A percentile compares a stretch with the other conserved stretches of the same genome.
These are phyloP conservation scores for Pseudogymnoascus sp. DNA, from an alignment of 2,329 filamentous ascomycete species.

Conservation along the genomic window DNA sequence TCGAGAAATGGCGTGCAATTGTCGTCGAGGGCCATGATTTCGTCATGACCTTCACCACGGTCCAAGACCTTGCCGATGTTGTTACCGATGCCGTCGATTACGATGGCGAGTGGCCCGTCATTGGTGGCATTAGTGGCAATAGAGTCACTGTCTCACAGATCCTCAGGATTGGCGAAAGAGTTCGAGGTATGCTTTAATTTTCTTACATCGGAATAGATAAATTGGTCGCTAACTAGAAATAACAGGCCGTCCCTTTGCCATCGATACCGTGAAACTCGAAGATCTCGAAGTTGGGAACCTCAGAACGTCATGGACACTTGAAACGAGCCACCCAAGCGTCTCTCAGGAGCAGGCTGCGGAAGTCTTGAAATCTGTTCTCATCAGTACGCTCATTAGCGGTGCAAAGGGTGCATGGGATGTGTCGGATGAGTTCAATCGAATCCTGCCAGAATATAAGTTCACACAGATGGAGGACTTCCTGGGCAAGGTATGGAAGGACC, in stretches of 20 bases:
- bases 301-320: conserved; percentile 35
- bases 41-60: conserved; percentile 37
- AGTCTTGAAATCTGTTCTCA: conserved; percentile 32
- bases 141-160: conserved; percentile 23
- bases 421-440: conserved; percentile 36
- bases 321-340: conserved; percentile 24
- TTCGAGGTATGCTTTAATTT: conserved; percentile 31
- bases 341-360: conserved; percentile 28
- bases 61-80: conserved; percentile 35
- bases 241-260: conserved; percentile 29
- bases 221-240: conserved; percentile 14
- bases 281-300: conserved; percentile 40
- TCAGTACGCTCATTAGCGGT: conserved; percentile 36
- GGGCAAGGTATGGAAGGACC: conserved; percentile 23
- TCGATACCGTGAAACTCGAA: conserved; percentile 38
- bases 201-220: background rate
- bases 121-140: conserved; percentile 27
- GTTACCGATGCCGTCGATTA: conserved; percentile 27
- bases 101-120: conserved; percentile 27
- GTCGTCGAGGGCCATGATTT: conserved; percentile 35
- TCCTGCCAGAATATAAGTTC: conserved; percentile 39
- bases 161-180: conserved; percentile 33
- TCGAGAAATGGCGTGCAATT: conserved; percentile 33
- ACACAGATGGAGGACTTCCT: conserved; percentile 36
- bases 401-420: conserved; percentile 36